Conservation (phyloP, 2,329 filamentous ascomycete species). For the Botrytis aclada region DNA sequence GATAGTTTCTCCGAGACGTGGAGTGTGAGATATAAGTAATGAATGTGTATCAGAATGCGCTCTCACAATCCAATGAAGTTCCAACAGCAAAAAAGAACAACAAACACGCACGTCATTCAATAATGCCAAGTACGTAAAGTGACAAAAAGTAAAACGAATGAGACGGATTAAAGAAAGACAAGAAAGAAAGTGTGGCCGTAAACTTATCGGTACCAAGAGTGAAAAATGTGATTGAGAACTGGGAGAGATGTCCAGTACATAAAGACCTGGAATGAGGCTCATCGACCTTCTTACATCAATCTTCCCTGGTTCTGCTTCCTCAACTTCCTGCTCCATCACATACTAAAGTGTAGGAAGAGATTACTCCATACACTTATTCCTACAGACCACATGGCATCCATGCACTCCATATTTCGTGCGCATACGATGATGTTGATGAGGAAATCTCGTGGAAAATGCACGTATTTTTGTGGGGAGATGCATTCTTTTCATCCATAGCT, state of each 20-base stretch:
- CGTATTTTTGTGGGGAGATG: not conserved
- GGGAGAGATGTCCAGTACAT: not conserved
- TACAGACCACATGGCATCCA: not conserved
- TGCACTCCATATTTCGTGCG: not conserved
- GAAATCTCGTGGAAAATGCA: not conserved
- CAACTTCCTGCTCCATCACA: not conserved
- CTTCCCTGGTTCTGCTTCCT: not conserved
- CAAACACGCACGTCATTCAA: not conserved
- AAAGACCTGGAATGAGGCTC: not conserved
- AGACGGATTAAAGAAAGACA: not conserved
- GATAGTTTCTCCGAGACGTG: not conserved
- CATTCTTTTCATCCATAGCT: not conserved
- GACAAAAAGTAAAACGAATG: not conserved
- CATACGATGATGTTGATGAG: not conserved
- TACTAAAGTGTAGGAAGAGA: not conserved
- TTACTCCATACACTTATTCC: not conserved
- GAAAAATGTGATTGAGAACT: not conserved
- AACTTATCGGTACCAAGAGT: not conserved
- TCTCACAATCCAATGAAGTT: not conserved
- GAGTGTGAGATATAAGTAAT: not conserved
- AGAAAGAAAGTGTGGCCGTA: not conserved
- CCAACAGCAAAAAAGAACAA: not conserved
- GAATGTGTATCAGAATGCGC: not conserved
- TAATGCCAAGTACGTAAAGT: not conserved
- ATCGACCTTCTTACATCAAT: not conserved